These are phyloP conservation scores for Vanrija sp. DNA, from an alignment of 1,284 basidiomycete species.

Conservation along the genomic window DNA sequence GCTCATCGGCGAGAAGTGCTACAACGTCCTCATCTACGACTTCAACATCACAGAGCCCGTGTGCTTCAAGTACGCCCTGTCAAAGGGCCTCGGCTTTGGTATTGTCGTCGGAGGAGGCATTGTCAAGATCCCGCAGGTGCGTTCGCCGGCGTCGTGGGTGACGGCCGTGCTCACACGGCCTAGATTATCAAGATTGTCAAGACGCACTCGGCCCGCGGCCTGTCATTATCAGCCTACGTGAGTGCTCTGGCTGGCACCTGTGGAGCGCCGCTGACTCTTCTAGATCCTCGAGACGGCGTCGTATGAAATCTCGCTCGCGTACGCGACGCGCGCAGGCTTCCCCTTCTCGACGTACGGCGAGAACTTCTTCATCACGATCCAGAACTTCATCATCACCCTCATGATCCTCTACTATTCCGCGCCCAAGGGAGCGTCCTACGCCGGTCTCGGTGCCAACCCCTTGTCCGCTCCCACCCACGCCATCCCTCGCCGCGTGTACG, in stretches of 20 bases:
- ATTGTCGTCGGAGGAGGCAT: conserved; percentile 88
- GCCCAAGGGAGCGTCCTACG: conserved; percentile 3
- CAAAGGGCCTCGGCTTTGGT: conserved; percentile 86
- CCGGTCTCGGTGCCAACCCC: conserved; percentile 3
- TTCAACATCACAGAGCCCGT: conserved; percentile 74
- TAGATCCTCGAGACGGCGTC: conserved; percentile 70
- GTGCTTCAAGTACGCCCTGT: conserved; percentile 86
- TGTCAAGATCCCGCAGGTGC: conserved; percentile 89
- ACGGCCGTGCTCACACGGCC: conserved; percentile 48
- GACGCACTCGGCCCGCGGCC: conserved; percentile 70
- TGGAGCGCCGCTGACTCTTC: background rate
- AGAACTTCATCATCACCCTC: conserved; percentile 76
- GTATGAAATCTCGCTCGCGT: conserved; percentile 81
- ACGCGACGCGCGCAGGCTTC: conserved; percentile 75
- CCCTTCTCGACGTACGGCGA: conserved; percentile 96
- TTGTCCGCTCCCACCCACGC: background rate
- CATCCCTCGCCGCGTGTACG: conserved; percentile 20
- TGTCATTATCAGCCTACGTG: conserved; percentile 73
- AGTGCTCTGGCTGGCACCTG: conserved; percentile 4
- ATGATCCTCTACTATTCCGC: conserved; percentile 63
- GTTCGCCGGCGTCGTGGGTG: conserved; percentile 50
- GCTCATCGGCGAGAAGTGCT: conserved; percentile 87
- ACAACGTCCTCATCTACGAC: conserved; percentile 82
- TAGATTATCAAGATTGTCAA: conserved; percentile 55
- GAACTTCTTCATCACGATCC: conserved; percentile 79